These are phyloP conservation scores for Setaria italica DNA, from an alignment of 202 grass and related monocot genomes.

Conservation along the genomic window DNA sequence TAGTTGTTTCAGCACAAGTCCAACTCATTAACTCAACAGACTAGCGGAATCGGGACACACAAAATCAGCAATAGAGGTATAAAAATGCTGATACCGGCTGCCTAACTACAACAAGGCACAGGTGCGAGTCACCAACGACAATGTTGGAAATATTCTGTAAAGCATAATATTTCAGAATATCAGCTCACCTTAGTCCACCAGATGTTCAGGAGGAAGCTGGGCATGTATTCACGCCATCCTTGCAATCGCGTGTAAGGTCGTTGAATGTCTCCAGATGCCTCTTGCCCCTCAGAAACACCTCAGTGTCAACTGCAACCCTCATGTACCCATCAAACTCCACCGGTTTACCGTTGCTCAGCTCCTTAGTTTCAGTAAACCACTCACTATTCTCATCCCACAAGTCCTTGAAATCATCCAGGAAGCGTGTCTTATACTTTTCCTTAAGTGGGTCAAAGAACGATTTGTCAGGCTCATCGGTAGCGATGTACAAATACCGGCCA, in stretches of 20 bases:
- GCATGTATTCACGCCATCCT: conserved; percentile 90
- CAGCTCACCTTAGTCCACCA: conserved; percentile 36
- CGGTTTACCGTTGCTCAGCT: conserved; percentile 71
- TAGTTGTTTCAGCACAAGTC: conserved; percentile 32
- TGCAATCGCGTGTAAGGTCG: conserved; percentile 82
- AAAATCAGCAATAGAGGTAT: conserved; percentile 35
- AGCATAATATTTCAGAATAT: conserved; percentile 21
- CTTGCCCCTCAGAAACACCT: conserved; percentile 91
- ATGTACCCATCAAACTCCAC: conserved; percentile 97
- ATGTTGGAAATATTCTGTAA: conserved; percentile 34
- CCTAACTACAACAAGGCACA: conserved; percentile 41
- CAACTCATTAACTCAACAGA: conserved; percentile 37
- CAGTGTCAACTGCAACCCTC: conserved; percentile 90
- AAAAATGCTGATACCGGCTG: conserved; percentile 16
- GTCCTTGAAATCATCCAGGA: conserved; percentile 88
- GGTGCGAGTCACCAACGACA: conserved; percentile 23
- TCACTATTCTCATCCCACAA: conserved; percentile 87
- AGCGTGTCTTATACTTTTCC: conserved; percentile 66
- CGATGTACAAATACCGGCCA: conserved; percentile 78
- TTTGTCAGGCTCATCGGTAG: conserved; percentile 75
- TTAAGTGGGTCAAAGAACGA: conserved; percentile 84
- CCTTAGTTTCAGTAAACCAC: conserved; percentile 92
- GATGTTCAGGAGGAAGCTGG: conserved; percentile 47
- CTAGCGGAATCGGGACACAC: conserved; percentile 37
- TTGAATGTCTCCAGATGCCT: conserved; percentile 95